These are phyloP conservation scores for Caryopteris hybrid DNA, from an alignment of 305 asterid species.

Conservation along the genomic window DNA sequence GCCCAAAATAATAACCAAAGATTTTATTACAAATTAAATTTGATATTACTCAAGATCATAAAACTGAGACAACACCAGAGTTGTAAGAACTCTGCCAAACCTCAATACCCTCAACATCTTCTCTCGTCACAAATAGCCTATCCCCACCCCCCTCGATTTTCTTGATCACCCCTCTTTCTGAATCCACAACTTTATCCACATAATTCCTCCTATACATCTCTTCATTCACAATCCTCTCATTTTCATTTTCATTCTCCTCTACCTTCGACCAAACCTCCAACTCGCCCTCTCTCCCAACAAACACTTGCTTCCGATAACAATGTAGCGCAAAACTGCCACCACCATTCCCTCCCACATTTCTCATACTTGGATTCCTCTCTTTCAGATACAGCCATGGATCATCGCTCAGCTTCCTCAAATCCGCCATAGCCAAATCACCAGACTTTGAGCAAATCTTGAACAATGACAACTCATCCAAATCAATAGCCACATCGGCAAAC, in stretches of 20 bases:
- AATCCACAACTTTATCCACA: constrained; percentile 70
- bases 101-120: constrained; percentile 83
- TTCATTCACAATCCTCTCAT: constrained; percentile 39
- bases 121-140: constrained; percentile 75
- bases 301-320: constrained; percentile 73
- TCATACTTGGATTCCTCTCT: constrained; percentile 85
- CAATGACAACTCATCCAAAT: constrained; percentile 42
- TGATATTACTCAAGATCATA: constrained; percentile 19
- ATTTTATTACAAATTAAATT: neutral
- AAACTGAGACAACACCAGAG: constrained; percentile 51
- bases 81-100: constrained; percentile 81
- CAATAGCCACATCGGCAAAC: constrained; percentile 74
- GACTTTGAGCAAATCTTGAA: constrained; percentile 89
- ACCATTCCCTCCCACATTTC: constrained; percentile 41
- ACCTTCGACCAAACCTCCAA: constrained; percentile 87
- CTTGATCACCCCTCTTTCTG: constrained; percentile 64
- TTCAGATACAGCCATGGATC: constrained; percentile 93
- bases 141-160: constrained; percentile 95
- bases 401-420: constrained; percentile 62
- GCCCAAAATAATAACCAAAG: neutral
- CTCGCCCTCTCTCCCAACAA: constrained; percentile 81
- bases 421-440: constrained; percentile 87
- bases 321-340: constrained; percentile 42
- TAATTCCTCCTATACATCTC: constrained; percentile 73
- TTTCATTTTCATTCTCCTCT: constrained; percentile 31